Evolutionary conservation across 1,284 basidiomycete species (phyloP).

Genomic region (Mrakiaceae sp.): DNA sequence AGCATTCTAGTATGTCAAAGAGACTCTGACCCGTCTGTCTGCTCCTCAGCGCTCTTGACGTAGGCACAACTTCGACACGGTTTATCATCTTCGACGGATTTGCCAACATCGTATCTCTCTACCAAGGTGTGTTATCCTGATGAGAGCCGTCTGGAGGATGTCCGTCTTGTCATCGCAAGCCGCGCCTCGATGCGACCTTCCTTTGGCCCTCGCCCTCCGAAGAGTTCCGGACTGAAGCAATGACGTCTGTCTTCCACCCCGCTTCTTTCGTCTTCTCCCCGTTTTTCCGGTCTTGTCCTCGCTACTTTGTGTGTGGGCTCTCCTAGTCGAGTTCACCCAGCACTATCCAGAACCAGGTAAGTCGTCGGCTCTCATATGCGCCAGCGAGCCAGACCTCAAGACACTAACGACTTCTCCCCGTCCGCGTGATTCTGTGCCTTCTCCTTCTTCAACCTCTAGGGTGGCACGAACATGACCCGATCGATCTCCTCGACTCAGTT

Average conservation of each 20-base stretch:
- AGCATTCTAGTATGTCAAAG: not conserved
- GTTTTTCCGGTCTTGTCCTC: constrained; percentile 19
- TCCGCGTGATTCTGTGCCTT: not conserved
- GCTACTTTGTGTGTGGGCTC: constrained; percentile 68
- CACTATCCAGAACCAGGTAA: constrained; percentile 76
- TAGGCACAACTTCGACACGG: constrained; percentile 62
- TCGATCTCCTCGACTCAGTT: constrained; percentile 68
- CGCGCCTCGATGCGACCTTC: not conserved
- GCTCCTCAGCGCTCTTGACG: not conserved
- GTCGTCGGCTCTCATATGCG: constrained; percentile 31
- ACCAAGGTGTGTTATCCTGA: constrained; percentile 42
- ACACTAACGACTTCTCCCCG: not conserved
- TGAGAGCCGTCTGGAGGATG: too few relatives aligned
- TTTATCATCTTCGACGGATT: constrained; percentile 88
- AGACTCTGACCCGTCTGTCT: not conserved
- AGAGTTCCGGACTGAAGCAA: not conserved
- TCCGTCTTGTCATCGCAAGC: constrained; percentile 22
- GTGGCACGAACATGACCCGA: constrained; percentile 93
- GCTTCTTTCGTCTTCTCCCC: not conserved
- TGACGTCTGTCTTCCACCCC: too few relatives aligned
- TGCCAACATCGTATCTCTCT: constrained; percentile 75
- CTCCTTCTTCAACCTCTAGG: constrained; percentile 34
- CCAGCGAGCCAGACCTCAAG: too few relatives aligned
- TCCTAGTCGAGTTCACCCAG: constrained; percentile 77
- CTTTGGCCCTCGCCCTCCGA: not conserved